Percentiles rank a stretch among this genome's conserved stretches.
Evolutionary conservation across 805 yeast genomes (phyloP).

Genomic region (Ogataea nakhonphanomensis): DNA sequence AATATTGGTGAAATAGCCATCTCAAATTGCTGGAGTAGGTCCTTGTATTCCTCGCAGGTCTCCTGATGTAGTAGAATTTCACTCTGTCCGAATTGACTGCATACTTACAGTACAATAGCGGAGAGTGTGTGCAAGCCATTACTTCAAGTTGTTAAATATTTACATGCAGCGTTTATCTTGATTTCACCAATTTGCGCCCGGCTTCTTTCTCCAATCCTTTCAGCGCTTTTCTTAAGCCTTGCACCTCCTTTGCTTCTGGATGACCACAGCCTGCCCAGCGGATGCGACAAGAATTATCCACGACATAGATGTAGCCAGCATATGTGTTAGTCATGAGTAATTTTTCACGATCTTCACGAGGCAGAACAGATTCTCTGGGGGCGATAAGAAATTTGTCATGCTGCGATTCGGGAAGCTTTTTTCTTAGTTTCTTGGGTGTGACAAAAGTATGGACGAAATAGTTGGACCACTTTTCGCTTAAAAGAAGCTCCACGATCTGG

Average conservation of each 20-base stretch:
- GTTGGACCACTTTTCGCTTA: conserved; percentile 73
- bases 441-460: conserved; percentile 58
- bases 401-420: conserved; percentile 25
- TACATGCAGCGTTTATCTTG: conserved; percentile 13
- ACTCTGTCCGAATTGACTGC: conserved; percentile 10
- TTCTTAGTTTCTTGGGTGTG: conserved; percentile 36
- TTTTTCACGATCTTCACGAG: conserved; percentile 52
- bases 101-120: conserved; percentile 13
- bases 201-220: conserved; percentile 53
- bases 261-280: conserved; percentile 92
- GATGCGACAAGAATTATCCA: conserved; percentile 70
- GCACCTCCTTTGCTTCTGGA: conserved; percentile 63
- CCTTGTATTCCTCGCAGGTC: not conserved
- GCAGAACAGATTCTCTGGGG: conserved; percentile 52
- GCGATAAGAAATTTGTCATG: conserved; percentile 60
- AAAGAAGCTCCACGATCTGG: conserved; percentile 72
- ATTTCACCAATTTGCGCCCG: conserved; percentile 17
- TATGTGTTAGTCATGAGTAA: conserved; percentile 69
- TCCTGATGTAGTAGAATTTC: conserved; percentile 11
- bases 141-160: conserved; percentile 1
- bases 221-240: conserved; percentile 63
- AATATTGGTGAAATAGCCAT: not conserved
- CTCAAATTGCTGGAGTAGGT: not conserved
- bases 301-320: conserved; percentile 77
- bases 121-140: not conserved